Evolutionary conservation across 2,329 filamentous ascomycete genomes (phyloP), one percentile per base, ranked within the genome.

Genomic region (Rhynchosporium graminicola): DNA sequence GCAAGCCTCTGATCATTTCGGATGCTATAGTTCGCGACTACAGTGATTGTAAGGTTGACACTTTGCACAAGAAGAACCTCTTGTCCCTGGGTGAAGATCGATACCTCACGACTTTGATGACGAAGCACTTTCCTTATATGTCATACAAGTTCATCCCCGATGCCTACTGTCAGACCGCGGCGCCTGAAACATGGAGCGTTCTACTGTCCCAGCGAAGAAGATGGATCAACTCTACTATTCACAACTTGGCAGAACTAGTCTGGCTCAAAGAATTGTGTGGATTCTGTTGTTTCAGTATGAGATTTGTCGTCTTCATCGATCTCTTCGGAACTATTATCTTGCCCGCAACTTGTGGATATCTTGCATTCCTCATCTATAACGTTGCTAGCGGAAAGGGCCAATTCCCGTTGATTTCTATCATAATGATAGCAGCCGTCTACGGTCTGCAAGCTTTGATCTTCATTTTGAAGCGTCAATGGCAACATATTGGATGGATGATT

Each of bases 141-240:
- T 89, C 90, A 0, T 98, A 91, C 83, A 99, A 98, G 77, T 99
- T 98, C 76, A 84, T 97, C 58, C 86, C 93, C 0, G 92, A 97
- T 77, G 95, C 95, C 7, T 95, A 92, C 76, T 96, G 93, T 69
- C 88, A 91, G 72, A 99, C 95, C 1, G 94, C 94, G 48, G 95
- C 95, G 0, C 95, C 95, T 2, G 92, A 98, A 72, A 91, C 89
- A 29, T 99, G 93, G 91, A 90, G 88, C 73, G 92, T 99, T 71
- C 79, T 99, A 70, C 82, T 99, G 38, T 99, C 95, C n/a, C 95
- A 99, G 76, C 88, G 95, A 82, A 92, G 95, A 81, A 90, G 95
- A 75, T 99, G 95, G 95, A 99, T 99, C 77, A 99, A 99, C 79
- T 98, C 95, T 1, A 99, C 95, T 9, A 89, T 99, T 65, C 95